Evolutionary conservation across 257 asterid species (phyloP).

Genomic region (Marsdenia floribunda): DNA sequence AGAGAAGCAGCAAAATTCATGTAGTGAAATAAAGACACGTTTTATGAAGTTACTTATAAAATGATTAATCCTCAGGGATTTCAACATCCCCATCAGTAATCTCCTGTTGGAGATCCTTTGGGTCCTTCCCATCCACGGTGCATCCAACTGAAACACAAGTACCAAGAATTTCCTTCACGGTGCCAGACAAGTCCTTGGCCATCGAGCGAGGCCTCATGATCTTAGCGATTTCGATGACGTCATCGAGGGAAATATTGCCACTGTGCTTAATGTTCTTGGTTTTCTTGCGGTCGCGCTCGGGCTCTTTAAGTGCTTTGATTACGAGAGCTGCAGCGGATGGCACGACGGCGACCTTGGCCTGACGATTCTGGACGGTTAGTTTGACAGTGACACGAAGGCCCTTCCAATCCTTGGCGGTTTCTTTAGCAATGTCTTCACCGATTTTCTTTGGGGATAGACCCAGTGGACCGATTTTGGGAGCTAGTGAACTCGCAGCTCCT

Average conservation of each 20-base stretch:
- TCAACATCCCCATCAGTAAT: slow-evolving; percentile 56
- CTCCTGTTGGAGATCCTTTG: slow-evolving; percentile 72
- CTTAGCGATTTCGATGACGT: slow-evolving; percentile 64
- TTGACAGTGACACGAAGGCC: slow-evolving; percentile 73
- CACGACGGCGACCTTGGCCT: slow-evolving; percentile 64
- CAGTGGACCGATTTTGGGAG: slow-evolving; percentile 66
- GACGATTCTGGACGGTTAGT: slow-evolving; percentile 66
- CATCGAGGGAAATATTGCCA: slow-evolving; percentile 62
- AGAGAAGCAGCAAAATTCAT: slow-evolving; percentile 8
- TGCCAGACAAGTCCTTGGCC: slow-evolving; percentile 63
- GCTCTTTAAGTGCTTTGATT: slow-evolving; percentile 70
- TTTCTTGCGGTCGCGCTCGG: slow-evolving; percentile 66
- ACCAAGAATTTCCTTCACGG: slow-evolving; percentile 68
- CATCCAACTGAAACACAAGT: slow-evolving; percentile 72
- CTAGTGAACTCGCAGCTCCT: slow-evolving; percentile 70
- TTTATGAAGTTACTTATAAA: neutral
- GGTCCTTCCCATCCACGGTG: slow-evolving; percentile 64
- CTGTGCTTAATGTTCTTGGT: slow-evolving; percentile 60
- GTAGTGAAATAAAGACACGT: slow-evolving; percentile 1
- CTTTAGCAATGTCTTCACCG: slow-evolving; percentile 70
- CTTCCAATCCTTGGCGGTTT: slow-evolving; percentile 80
- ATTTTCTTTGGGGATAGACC: slow-evolving; percentile 68
- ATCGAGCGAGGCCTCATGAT: slow-evolving; percentile 52
- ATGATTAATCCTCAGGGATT: slow-evolving; percentile 41
- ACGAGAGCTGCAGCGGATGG: slow-evolving; percentile 71